Evolutionary conservation across 306 rosid species (phyloP).

Genomic region (Sphenostylis stenocarpa): DNA sequence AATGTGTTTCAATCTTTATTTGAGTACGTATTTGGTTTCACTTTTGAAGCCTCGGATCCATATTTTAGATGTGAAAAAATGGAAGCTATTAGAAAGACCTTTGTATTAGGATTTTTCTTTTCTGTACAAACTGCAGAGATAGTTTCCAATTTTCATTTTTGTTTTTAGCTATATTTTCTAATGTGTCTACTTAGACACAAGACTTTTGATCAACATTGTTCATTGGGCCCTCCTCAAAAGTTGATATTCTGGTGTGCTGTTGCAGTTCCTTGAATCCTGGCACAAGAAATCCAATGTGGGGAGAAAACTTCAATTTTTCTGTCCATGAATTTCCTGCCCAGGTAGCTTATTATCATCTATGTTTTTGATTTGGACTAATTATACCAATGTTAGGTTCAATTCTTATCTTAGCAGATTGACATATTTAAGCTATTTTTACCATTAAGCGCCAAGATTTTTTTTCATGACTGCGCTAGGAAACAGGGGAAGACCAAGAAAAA

Average conservation of each 20-base stretch:
- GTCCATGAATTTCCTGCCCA: slow-evolving; percentile 93
- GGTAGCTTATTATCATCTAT: slow-evolving; percentile 48
- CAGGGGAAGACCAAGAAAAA: too few species aligned
- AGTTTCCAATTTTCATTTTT: too few species aligned
- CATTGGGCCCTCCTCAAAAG: slow-evolving; percentile 9
- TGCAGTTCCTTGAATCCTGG: slow-evolving; percentile 97
- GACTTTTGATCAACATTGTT: slow-evolving; percentile 1
- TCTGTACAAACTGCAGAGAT: too few species aligned
- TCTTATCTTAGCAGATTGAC: slow-evolving; percentile 5
- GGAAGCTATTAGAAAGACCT: too few species aligned
- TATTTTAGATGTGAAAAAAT: too few species aligned
- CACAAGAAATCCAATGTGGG: slow-evolving; percentile 99
- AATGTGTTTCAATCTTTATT: too few species aligned
- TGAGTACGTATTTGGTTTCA: too few species aligned
- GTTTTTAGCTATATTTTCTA: too few species aligned
- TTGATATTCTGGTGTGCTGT: slow-evolving; percentile 37
- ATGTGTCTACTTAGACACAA: slow-evolving; percentile 20
- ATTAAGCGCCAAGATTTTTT: background rate
- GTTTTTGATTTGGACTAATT: slow-evolving; percentile 14
- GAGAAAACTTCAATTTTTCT: slow-evolving; percentile 93
- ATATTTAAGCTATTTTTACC: slow-evolving; percentile 26
- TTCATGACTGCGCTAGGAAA: background rate
- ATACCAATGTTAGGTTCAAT: slow-evolving; percentile 22
- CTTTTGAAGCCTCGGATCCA: too few species aligned
- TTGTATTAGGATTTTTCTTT: too few species aligned